phyloP scores from a whole-genome alignment of 805 yeast species.

The Lipomyces starkeyi region DNA sequence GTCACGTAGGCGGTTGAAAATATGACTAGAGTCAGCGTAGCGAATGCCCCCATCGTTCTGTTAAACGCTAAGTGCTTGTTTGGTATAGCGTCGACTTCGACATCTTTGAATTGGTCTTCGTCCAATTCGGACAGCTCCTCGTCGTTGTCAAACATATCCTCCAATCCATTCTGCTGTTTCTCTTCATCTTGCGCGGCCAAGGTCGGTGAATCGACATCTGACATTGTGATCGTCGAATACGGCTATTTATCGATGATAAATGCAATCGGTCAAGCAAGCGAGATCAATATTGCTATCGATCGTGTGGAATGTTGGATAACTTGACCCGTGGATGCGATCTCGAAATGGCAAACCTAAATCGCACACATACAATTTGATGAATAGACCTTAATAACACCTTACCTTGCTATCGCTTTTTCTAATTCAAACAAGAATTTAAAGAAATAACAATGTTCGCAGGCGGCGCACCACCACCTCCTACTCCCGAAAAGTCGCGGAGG shows the following conservation, averaged over 20 bases:
- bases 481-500: slow-evolving; percentile 47
- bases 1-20: no score
- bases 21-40: no score
- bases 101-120: slow-evolving; percentile 47
- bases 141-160: slow-evolving; percentile 37
- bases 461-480: slow-evolving; percentile 49
- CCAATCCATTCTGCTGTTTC: slow-evolving; percentile 22
- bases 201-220: neutral
- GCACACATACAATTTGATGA: no score
- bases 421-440: neutral
- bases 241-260: neutral
- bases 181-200: slow-evolving; percentile 23
- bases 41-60: no score
- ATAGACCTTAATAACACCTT: no score
- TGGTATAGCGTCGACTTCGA: no score
- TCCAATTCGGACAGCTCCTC: slow-evolving; percentile 51
- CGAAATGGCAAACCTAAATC: neutral
- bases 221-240: slow-evolving; percentile 9
- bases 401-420: neutral
- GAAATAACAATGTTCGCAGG: slow-evolving; percentile 47
- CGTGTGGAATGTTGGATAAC: neutral
- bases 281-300: neutral
- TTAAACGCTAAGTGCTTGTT: no score
- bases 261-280: no score
- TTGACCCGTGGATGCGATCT: neutral